phyloP scores from a whole-genome alignment of 306 rosid species.

The Prinsepia uniflora region DNA sequence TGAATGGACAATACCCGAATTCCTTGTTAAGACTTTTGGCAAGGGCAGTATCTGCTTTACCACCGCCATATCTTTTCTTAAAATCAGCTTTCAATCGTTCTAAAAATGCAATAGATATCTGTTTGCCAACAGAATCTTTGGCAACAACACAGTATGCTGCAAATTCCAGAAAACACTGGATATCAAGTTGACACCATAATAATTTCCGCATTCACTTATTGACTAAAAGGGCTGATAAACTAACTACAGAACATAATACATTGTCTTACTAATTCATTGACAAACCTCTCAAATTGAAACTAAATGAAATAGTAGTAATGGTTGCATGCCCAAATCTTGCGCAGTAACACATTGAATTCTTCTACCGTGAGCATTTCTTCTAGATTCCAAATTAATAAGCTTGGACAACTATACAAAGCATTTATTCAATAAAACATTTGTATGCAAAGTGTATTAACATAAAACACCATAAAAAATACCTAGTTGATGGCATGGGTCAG shows the following conservation, averaged over 20 bases:
- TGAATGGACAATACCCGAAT: slow-evolving; percentile 60
- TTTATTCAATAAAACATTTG: not conserved
- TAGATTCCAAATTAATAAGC: not conserved
- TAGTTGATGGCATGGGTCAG: not conserved
- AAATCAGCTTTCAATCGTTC: slow-evolving; percentile 86
- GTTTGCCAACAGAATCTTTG: slow-evolving; percentile 79
- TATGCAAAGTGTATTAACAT: not conserved
- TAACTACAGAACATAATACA: not conserved
- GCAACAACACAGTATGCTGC: slow-evolving; percentile 97
- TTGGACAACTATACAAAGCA: not conserved
- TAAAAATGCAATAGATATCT: slow-evolving; percentile 80
- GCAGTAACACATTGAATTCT: too few relatives aligned
- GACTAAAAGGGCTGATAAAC: not conserved
- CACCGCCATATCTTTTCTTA: slow-evolving; percentile 83
- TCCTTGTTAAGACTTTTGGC: slow-evolving; percentile 94
- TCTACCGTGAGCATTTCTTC: not conserved
- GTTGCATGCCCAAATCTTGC: not conserved
- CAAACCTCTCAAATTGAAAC: not conserved
- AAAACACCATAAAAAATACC: not conserved
- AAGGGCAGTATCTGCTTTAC: slow-evolving; percentile 80
- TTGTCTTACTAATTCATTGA: not conserved
- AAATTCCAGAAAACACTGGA: slow-evolving; percentile 29
- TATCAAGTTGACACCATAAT: slow-evolving; percentile 7
- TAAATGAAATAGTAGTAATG: not conserved
- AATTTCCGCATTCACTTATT: too few relatives aligned